These are phyloP conservation scores for Fraxinus xanthoxyloides DNA, from an alignment of 305 asterid genomes.

Conservation along the genomic window DNA sequence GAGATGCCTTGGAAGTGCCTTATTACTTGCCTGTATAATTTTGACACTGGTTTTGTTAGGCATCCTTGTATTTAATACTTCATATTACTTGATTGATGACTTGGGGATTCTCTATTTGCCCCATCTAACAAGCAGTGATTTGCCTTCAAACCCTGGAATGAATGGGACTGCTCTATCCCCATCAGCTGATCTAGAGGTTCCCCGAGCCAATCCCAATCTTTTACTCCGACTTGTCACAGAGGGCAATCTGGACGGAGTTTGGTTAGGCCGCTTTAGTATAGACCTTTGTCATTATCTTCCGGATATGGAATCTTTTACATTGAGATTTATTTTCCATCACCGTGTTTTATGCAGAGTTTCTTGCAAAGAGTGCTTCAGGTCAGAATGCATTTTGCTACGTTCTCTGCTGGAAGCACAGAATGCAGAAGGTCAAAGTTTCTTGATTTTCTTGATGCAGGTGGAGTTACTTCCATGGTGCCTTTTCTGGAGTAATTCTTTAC, in stretches of 20 bases:
- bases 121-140: constrained; percentile 47
- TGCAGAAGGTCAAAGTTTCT: no score
- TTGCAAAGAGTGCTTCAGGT: no score
- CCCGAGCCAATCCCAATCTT: constrained; percentile 54
- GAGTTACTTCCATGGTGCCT: no score
- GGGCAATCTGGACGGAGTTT: constrained; percentile 67
- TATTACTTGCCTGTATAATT: neutral
- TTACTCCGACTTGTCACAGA: constrained; percentile 77
- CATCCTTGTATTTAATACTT: constrained; percentile 17
- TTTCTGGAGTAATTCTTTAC: no score
- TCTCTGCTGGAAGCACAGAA: no score
- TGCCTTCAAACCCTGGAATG: constrained; percentile 45
- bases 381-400: no score
- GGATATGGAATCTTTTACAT: constrained; percentile 14
- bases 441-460: no score
- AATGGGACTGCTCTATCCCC: constrained; percentile 57
- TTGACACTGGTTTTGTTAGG: constrained; percentile 11
- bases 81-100: constrained; percentile 25
- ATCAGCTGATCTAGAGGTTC: constrained; percentile 43
- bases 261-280: constrained; percentile 49
- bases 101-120: constrained; percentile 4
- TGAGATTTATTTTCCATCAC: constrained; percentile 16
- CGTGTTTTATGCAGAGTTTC: no score
- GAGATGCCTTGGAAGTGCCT: constrained; percentile 4
- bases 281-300: constrained; percentile 8